phyloP scores from a whole-genome alignment of 345 rosid genomes.

The Stellera chamaejasme region DNA sequence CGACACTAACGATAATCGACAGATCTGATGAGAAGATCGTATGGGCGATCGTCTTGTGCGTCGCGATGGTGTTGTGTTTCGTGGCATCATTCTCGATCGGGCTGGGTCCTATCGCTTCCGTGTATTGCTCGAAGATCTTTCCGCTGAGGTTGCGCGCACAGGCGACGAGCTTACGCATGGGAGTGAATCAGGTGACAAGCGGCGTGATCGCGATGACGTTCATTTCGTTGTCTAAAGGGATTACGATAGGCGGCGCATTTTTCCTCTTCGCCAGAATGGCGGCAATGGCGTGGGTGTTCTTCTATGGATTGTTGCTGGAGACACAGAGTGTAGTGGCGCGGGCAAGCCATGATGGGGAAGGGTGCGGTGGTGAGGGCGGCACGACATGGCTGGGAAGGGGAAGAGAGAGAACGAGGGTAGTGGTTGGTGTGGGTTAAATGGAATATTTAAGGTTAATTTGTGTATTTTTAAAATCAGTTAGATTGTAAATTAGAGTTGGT shows the following conservation, averaged over 20 bases:
- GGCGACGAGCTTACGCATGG: conserved; percentile 14
- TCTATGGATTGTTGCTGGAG: conserved; percentile 3
- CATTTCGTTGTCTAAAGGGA: conserved; percentile 14
- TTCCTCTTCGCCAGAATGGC: conserved; percentile 15
- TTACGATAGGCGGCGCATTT: conserved; percentile 20
- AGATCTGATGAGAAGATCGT: conserved; percentile 8
- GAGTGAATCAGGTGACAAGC: conserved; percentile 12
- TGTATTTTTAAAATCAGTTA: too few species aligned
- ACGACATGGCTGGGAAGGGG: too few species aligned
- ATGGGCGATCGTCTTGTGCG: conserved; percentile 22
- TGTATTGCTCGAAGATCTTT: conserved; percentile 23
- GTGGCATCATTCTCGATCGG: conserved; percentile 21
- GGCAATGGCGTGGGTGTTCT: conserved; percentile 9
- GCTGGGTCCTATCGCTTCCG: conserved; percentile 22
- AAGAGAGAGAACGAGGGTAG: too few species aligned
- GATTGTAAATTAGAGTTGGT: too few species aligned
- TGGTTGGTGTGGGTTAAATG: too few species aligned
- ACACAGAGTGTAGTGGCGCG: too few species aligned
- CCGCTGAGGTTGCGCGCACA: conserved; percentile 13
- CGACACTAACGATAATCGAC: conserved; percentile 7
- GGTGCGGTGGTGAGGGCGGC: too few species aligned
- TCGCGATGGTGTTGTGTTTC: conserved; percentile 10
- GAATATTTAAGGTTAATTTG: too few species aligned
- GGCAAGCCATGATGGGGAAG: too few species aligned
- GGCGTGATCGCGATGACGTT: conserved; percentile 19